Base-by-base conservation (phyloP, 805 yeast genomes). In the Spencermartinsiella europaea region DNA sequence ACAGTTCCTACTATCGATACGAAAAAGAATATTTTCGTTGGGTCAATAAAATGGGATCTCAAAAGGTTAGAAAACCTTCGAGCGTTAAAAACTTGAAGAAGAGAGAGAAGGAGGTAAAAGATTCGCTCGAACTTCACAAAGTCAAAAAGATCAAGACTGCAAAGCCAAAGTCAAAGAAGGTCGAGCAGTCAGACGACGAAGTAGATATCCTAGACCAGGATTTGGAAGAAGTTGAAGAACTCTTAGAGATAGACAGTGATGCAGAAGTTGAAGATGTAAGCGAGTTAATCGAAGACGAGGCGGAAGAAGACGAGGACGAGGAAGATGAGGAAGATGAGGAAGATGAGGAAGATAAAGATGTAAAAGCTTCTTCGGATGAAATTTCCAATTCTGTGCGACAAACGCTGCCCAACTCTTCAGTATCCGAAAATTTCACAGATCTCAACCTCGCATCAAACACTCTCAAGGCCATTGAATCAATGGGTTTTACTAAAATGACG, bases 401-500 rank as follows among this genome's bases (percentile, higher is more conserved):
- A 8, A n/a, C 47, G 2, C 35, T 34, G 1, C 20, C 44, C 49
- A 43, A 67, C 51, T 46, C 47, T 38, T 45, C 59, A 27, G 62
- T 62, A 5, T 55, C 52, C 10, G 60, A 64, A 33, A 55, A 58
- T 20, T 77, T 77, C 57, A 47, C 71, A 0, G 81, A 75, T 40
- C 70, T 85, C 45, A 78, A 82, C 10, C 74, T 93, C 37, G 87
- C 96, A 2, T 83, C 75, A 49, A 91, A 89, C 46, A 90, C 98
- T 2, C 63, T 81, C 61, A 79, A 81, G 60, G 91, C 96, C 19
- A 81, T 93, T 54, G 72, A 73, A 34, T 83, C 80, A 28, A 86
- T 93, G 96, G 97, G 96, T 1, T 93, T 93, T 70, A 74, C 79
- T 12, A 83, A 71, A 44, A 87, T 93, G 97, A 95, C 99, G 1